These are phyloP conservation scores for Vaccinium myrtillus DNA, from an alignment of 148 eudicot genomes.

Conservation along the genomic window DNA sequence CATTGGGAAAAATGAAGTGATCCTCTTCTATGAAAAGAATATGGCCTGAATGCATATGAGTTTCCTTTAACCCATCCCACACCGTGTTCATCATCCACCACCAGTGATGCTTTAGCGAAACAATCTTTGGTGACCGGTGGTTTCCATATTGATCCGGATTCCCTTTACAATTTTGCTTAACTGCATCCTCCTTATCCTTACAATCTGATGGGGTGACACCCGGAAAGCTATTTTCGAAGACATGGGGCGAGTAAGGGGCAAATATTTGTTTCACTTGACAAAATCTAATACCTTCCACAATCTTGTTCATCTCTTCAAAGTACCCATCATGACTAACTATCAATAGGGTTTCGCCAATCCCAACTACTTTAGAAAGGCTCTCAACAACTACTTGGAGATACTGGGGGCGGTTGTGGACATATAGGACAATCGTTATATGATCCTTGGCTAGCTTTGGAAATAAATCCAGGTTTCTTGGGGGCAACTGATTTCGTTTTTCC, in stretches of 20 bases:
- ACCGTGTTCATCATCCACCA: conserved; percentile 99
- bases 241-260: conserved; percentile 84
- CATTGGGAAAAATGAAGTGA: conserved; percentile 86
- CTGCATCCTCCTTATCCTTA: conserved; percentile 54
- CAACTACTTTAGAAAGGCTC: conserved; percentile 72
- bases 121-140: conserved; percentile 79
- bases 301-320: conserved; percentile 81
- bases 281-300: conserved; percentile 73
- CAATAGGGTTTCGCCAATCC: conserved; percentile 79
- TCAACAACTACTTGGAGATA: conserved; percentile 71
- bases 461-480: conserved; percentile 74
- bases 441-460: conserved; percentile 61
- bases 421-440: conserved; percentile 73
- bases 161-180: conserved; percentile 53
- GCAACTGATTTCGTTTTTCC: conserved; percentile 52
- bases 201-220: conserved; percentile 76
- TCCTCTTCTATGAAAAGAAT: conserved; percentile 94
- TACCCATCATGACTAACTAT: conserved; percentile 95
- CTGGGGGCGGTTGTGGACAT: conserved; percentile 93
- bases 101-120: conserved; percentile 97
- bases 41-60: conserved; percentile 56
- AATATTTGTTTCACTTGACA: conserved; percentile 94
- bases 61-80: conserved; percentile 88
- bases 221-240: conserved; percentile 67
- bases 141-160: conserved; percentile 93